A percentile compares a stretch with the other conserved stretches of the same genome.
phyloP scores from a whole-genome alignment of 495 filamentous ascomycete genomes.

The Halenospora varia region DNA sequence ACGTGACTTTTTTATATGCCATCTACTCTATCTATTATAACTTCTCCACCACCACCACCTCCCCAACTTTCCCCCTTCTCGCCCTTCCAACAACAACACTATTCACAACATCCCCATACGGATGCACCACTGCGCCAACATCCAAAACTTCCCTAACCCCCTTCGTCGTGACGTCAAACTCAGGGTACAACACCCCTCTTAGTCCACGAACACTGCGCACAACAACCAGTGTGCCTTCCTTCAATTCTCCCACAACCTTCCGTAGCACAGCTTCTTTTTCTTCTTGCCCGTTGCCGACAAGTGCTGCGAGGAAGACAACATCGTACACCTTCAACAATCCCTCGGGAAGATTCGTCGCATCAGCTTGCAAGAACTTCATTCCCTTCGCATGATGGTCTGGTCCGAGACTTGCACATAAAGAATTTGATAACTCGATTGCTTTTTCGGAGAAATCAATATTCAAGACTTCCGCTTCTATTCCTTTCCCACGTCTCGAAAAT shows the following conservation, averaged over 20 bases:
- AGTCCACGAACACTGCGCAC: constrained; percentile 38
- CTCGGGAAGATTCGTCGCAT: constrained; percentile 19
- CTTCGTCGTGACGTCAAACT: constrained; percentile 11
- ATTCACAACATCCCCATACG: not conserved
- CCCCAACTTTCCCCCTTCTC: not conserved
- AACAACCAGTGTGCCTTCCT: constrained; percentile 33
- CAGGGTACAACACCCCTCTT: constrained; percentile 42
- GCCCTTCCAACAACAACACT: not conserved
- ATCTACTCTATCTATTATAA: too few relatives aligned
- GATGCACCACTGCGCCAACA: not conserved
- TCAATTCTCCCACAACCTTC: constrained; percentile 30
- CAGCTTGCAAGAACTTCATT: constrained; percentile 30
- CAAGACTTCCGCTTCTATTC: not conserved
- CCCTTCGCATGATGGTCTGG: not conserved
- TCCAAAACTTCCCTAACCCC: not conserved
- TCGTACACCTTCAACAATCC: constrained; percentile 27
- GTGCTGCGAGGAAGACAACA: constrained; percentile 42
- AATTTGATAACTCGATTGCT: not conserved
- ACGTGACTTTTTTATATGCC: too few relatives aligned
- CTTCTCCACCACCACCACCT: not conserved
- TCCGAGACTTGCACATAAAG: not conserved
- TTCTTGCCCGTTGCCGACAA: constrained; percentile 35
- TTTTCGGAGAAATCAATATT: not conserved
- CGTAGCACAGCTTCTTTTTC: constrained; percentile 33
- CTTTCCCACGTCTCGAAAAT: not conserved